phyloP scores from a whole-genome alignment of 257 asterid species.

The Rhazya stricta region DNA sequence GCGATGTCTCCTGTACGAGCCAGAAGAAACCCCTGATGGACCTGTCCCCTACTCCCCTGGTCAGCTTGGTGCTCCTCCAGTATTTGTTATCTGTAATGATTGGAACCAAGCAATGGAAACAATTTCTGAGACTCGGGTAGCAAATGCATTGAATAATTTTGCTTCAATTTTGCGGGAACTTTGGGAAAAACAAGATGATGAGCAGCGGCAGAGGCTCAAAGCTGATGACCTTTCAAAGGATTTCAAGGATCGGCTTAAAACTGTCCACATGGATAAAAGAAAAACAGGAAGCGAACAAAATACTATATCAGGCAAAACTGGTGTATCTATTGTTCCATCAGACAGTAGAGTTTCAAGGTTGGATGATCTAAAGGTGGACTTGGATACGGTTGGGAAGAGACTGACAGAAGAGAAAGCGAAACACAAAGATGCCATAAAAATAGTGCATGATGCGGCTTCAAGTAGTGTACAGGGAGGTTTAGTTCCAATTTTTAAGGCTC shows the following conservation, averaged over 20 bases:
- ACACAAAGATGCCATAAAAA: slow-evolving; percentile 74
- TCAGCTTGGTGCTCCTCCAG: slow-evolving; percentile 80
- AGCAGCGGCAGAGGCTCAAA: slow-evolving; percentile 71
- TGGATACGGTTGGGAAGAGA: slow-evolving; percentile 59
- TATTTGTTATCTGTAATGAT: slow-evolving; percentile 74
- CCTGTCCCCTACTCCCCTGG: slow-evolving; percentile 86
- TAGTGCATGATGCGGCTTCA: slow-evolving; percentile 85
- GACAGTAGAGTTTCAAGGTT: slow-evolving; percentile 53
- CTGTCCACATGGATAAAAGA: slow-evolving; percentile 34
- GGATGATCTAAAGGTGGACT: slow-evolving; percentile 79
- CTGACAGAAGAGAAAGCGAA: slow-evolving; percentile 69
- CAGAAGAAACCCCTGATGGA: slow-evolving; percentile 77
- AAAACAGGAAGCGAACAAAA: slow-evolving; percentile 33
- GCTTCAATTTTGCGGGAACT: slow-evolving; percentile 64
- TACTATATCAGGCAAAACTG: slow-evolving; percentile 32
- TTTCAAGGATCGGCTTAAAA: slow-evolving; percentile 44
- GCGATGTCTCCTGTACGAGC: slow-evolving; percentile 58
- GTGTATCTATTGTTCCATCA: slow-evolving; percentile 49
- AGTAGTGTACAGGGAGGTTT: slow-evolving; percentile 82
- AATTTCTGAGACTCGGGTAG: slow-evolving; percentile 61
- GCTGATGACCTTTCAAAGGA: slow-evolving; percentile 67
- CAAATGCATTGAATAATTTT: slow-evolving; percentile 69
- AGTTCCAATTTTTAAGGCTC: slow-evolving; percentile 84
- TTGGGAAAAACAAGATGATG: slow-evolving; percentile 85
- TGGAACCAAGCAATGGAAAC: slow-evolving; percentile 90